Percentiles rank a stretch among this genome's conserved stretches.
Conservation (phyloP, 2,329 filamentous ascomycete genomes). For the Claviceps arundinis region DNA sequence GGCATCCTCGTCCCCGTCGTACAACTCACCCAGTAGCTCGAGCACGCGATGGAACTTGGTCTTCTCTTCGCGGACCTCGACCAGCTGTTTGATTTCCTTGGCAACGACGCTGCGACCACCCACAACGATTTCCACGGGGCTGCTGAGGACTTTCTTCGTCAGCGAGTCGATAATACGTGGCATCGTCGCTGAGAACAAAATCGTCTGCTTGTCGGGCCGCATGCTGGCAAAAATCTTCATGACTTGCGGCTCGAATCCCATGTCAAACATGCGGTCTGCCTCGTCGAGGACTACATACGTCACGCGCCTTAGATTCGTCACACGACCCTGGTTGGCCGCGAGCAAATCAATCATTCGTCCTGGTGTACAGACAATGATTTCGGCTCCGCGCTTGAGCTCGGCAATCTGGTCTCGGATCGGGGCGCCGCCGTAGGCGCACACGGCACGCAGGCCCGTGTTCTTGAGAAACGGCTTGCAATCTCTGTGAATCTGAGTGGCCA, state of each 20-base stretch:
- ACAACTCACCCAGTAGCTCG: constrained; percentile 76
- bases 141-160: constrained; percentile 75
- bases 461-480: constrained; percentile 94
- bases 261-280: constrained; percentile 98
- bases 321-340: constrained; percentile 83
- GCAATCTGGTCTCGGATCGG: constrained; percentile 97
- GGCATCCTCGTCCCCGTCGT: constrained; percentile 77
- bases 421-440: constrained; percentile 88
- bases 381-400: constrained; percentile 85
- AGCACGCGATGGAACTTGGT: constrained; percentile 76
- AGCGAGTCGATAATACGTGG: constrained; percentile 84
- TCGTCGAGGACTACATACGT: constrained; percentile 95
- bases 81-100: constrained; percentile 84
- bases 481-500: constrained; percentile 84
- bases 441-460: constrained; percentile 68
- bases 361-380: constrained; percentile 90
- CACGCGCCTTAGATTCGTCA: constrained; percentile 78
- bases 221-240: constrained; percentile 92
- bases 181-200: constrained; percentile 94
- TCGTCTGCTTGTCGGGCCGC: constrained; percentile 82
- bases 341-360: constrained; percentile 92
- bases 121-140: constrained; percentile 82
- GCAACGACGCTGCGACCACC: constrained; percentile 79
- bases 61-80: constrained; percentile 73
- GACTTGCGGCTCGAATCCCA: constrained; percentile 97